phyloP scores from a whole-genome alignment of 1,284 basidiomycete species.

The Austroboletus rostrupii region DNA sequence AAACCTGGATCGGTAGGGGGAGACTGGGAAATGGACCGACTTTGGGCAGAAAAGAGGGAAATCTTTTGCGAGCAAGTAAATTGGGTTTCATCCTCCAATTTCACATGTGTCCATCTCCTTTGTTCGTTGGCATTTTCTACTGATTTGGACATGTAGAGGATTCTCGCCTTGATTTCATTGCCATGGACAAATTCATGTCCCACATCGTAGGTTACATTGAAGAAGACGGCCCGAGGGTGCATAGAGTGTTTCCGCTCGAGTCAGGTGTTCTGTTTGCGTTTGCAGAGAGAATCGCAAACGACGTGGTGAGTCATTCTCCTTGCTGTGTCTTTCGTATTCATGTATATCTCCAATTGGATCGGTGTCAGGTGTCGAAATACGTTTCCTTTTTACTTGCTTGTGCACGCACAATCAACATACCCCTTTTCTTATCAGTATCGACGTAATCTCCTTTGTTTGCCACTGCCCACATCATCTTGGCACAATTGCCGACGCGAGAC shows the following conservation, averaged over 20 bases:
- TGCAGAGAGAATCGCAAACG: slow-evolving; percentile 69
- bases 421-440: slow-evolving; percentile 79
- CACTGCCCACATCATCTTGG: too few species aligned
- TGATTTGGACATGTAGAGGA: slow-evolving; percentile 20
- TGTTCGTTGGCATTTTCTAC: neutral
- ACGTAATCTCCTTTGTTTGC: too few species aligned
- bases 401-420: slow-evolving; percentile 71
- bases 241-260: slow-evolving; percentile 79
- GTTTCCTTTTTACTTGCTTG: slow-evolving; percentile 73
- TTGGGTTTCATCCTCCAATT: slow-evolving; percentile 57
- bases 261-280: slow-evolving; percentile 74
- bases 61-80: slow-evolving; percentile 84
- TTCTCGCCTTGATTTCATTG: slow-evolving; percentile 56
- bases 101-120: slow-evolving; percentile 14
- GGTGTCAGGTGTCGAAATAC: slow-evolving; percentile 60
- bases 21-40: slow-evolving; percentile 85
- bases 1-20: slow-evolving; percentile 24
- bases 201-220: slow-evolving; percentile 62
- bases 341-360: neutral
- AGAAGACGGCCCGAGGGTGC: slow-evolving; percentile 77
- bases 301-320: slow-evolving; percentile 58
- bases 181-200: slow-evolving; percentile 90
- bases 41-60: slow-evolving; percentile 92
- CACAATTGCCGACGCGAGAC: too few species aligned
- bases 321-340: neutral